phyloP scores from a whole-genome alignment of 2,329 filamentous ascomycete species.

The Epichloe elymi region DNA sequence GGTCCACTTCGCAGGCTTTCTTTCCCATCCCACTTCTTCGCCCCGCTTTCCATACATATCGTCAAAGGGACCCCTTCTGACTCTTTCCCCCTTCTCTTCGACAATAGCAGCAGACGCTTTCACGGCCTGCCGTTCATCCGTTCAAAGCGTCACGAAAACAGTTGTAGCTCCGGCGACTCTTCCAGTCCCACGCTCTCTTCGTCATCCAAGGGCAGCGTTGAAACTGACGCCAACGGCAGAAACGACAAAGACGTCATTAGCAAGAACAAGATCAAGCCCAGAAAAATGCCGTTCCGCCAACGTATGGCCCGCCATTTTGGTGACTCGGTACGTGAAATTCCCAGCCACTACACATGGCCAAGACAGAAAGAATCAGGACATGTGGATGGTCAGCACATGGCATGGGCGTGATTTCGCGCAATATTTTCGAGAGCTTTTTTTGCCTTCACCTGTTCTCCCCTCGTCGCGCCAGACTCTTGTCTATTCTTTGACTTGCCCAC shows the following conservation, averaged over 20 bases:
- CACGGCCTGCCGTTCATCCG: conserved; percentile 4
- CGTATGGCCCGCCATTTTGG: conserved; percentile 34
- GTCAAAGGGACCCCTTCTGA: not conserved
- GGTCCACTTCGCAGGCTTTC: not conserved
- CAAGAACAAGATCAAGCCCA: not conserved
- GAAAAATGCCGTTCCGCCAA: conserved; percentile 25
- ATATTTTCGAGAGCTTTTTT: not conserved
- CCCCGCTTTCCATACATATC: conserved; percentile 4
- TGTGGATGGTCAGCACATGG: no score
- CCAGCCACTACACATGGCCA: not conserved
- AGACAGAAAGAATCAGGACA: not conserved
- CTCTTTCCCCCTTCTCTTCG: not conserved
- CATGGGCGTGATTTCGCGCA: no score
- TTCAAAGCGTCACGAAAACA: conserved; percentile 2
- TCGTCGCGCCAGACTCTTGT: not conserved
- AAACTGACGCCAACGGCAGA: conserved; percentile 1
- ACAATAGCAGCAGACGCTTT: conserved; percentile 5
- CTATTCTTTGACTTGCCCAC: not conserved
- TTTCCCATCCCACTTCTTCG: not conserved
- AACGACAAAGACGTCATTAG: not conserved
- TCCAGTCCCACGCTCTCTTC: conserved; percentile 1
- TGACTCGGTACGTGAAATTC: conserved; percentile 27
- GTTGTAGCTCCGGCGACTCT: conserved; percentile 4
- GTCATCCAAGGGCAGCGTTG: not conserved
- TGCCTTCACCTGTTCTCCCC: not conserved